Evolutionary conservation across 169 alveolate genomes (phyloP), one percentile per base, ranked within the genome.

Genomic region (Plasmodium adleri): DNA sequence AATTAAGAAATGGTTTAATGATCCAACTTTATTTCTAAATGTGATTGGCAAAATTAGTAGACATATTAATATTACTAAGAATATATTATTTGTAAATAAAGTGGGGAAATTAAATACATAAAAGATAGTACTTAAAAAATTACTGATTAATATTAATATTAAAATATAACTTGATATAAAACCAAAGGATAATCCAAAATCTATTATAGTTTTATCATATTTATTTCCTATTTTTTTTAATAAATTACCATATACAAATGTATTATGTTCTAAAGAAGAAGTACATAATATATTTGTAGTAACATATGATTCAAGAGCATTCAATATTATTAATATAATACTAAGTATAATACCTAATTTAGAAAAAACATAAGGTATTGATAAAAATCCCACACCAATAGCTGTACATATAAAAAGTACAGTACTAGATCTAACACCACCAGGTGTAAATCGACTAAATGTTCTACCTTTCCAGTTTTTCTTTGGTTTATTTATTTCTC

Each of bases 351-450:
- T 80, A n/a, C 90, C 90, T 20, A 80, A n/a, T 24, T 80, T 54
- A 45, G 83, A 80, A 67, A 80, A 80, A 24, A 66, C 90, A 43
- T 80, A 80, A 0, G 90, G 90, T 28, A 80, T 66, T 15, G 90
- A 80, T 17, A 80, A 59, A 67, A 80, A 68, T 22, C 90, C 90
- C 0, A 80, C 90, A 32, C 90, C 90, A 50, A 80, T 80, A 49
- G 90, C 90, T 66, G 90, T 80, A 26, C 90, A 80, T 80, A 80
- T 39, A 39, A 80, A 80, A 24, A 80, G 28, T 7, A 80, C 90
- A 10, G 90, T 80, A 49, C 90, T 80, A 50, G 90, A 64, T 26
- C 90, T 67, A 66, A 80, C 90, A 24, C 90, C 90, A 17, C 90
- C 90, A 39, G 90, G 90, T 24, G 90, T 80, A 47, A 80, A 80